These are phyloP conservation scores for Alternaria viburni DNA, from an alignment of 2,329 filamentous ascomycete species.

Conservation along the genomic window DNA sequence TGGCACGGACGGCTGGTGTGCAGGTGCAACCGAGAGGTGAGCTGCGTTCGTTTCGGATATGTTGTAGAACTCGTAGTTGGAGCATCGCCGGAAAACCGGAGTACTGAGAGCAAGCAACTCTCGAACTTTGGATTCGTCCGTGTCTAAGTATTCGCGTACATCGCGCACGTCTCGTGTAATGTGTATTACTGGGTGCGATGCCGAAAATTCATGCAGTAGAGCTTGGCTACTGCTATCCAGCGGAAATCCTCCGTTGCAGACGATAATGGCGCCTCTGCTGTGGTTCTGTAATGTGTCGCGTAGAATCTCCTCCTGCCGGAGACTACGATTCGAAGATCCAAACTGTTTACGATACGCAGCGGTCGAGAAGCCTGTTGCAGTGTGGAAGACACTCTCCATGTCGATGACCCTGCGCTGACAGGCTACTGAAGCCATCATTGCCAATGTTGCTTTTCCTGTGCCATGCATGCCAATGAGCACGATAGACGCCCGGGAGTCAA, in stretches of 20 bases:
- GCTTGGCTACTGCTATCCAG: constrained; percentile 68
- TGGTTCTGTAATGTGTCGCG: constrained; percentile 66
- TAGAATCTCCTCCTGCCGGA: constrained; percentile 67
- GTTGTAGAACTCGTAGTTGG: constrained; percentile 79
- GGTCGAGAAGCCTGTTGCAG: constrained; percentile 66
- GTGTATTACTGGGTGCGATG: constrained; percentile 74
- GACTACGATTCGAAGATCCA: constrained; percentile 67
- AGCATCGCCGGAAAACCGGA: constrained; percentile 67
- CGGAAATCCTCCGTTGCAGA: constrained; percentile 69
- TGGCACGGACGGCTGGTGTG: constrained; percentile 50
- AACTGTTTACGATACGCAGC: constrained; percentile 67
- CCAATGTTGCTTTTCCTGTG: constrained; percentile 76
- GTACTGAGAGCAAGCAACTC: constrained; percentile 64
- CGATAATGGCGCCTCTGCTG: constrained; percentile 68
- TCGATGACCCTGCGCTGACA: constrained; percentile 73
- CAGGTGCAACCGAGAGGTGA: constrained; percentile 29
- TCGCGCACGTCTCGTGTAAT: constrained; percentile 69
- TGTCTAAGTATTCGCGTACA: constrained; percentile 66
- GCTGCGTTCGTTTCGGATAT: constrained; percentile 61
- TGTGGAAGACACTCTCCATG: constrained; percentile 70
- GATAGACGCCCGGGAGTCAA: constrained; percentile 69
- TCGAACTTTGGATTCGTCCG: constrained; percentile 61
- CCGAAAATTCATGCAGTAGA: constrained; percentile 67
- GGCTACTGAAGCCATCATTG: constrained; percentile 74
- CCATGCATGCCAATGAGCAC: constrained; percentile 76